Conservation (phyloP, 2,329 filamentous ascomycete species). For the Diaporthe sp. region DNA sequence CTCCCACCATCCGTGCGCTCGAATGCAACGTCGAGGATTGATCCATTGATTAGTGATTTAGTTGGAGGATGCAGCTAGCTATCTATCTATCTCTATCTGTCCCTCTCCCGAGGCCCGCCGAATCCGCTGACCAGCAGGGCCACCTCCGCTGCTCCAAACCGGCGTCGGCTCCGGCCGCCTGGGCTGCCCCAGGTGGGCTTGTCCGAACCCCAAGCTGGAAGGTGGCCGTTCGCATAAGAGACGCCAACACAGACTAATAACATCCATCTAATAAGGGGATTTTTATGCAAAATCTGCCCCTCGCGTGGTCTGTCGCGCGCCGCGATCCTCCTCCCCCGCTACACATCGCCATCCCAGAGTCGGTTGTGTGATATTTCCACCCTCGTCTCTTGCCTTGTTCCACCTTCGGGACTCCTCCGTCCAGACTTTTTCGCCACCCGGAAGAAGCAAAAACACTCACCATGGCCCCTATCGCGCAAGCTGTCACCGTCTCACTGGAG, state of each 20-base stretch:
- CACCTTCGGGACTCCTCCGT: constrained; percentile 18
- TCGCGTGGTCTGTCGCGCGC: background rate
- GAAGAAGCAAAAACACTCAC: constrained; percentile 5
- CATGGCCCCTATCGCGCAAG: constrained; percentile 66
- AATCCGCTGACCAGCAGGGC: constrained; percentile 12
- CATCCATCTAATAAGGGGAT: background rate
- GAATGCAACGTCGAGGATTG: constrained; percentile 7
- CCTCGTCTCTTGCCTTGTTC: background rate
- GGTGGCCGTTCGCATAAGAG: constrained; percentile 11
- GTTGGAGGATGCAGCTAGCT: background rate
- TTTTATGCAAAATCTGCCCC: constrained; percentile 26
- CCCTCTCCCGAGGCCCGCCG: constrained; percentile 2
- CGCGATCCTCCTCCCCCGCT: background rate
- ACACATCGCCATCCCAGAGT: background rate
- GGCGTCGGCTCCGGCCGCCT: constrained; percentile 31
- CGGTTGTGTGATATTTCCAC: background rate
- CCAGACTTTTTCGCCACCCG: constrained; percentile 14
- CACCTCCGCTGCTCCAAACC: constrained; percentile 23
- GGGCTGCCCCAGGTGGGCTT: constrained; percentile 22
- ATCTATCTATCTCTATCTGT: background rate
- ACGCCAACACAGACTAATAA: constrained; percentile 25
- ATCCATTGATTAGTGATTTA: background rate
- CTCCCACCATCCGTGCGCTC: constrained; percentile 10
- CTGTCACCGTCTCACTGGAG: constrained; percentile 72
- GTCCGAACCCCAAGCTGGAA: constrained; percentile 27